These are phyloP conservation scores for Sclerotinia minor DNA, from an alignment of 2,329 filamentous ascomycete species.

Conservation along the genomic window DNA sequence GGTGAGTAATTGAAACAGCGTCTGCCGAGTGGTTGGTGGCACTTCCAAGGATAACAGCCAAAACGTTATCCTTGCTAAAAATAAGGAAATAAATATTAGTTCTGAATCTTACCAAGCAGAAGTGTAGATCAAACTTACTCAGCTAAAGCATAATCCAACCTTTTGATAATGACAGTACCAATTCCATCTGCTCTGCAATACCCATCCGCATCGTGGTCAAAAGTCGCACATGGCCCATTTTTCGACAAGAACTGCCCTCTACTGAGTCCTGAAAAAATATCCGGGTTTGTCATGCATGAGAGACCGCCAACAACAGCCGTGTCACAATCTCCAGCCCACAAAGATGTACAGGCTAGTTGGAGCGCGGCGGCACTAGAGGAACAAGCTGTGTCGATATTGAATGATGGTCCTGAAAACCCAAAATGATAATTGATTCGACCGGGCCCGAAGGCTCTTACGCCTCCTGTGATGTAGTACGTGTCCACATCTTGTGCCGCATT, in stretches of 20 bases:
- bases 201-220: constrained; percentile 51
- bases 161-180: constrained; percentile 52
- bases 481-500: constrained; percentile 40
- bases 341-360: constrained; percentile 39
- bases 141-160: constrained; percentile 50
- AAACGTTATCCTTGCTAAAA: constrained; percentile 51
- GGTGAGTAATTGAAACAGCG: constrained; percentile 80
- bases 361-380: constrained; percentile 45
- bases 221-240: constrained; percentile 51
- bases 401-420: constrained; percentile 46
- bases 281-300: constrained; percentile 39
- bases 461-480: constrained; percentile 41
- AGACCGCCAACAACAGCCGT: constrained; percentile 41
- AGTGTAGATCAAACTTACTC: constrained; percentile 15
- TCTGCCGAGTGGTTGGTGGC: constrained; percentile 82
- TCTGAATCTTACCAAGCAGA: neutral
- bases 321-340: constrained; percentile 40
- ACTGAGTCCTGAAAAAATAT: constrained; percentile 40
- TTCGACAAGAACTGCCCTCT: constrained; percentile 41
- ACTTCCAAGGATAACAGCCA: constrained; percentile 63
- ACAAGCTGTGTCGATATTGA: constrained; percentile 47
- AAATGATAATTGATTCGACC: constrained; percentile 47
- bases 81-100: neutral
- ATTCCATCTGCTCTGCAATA: constrained; percentile 56
- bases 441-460: constrained; percentile 40